A percentile compares a stretch with the other conserved stretches of the same genome.
Conservation (phyloP, 257 asterid species). For the Penstemon davidsonii region DNA sequence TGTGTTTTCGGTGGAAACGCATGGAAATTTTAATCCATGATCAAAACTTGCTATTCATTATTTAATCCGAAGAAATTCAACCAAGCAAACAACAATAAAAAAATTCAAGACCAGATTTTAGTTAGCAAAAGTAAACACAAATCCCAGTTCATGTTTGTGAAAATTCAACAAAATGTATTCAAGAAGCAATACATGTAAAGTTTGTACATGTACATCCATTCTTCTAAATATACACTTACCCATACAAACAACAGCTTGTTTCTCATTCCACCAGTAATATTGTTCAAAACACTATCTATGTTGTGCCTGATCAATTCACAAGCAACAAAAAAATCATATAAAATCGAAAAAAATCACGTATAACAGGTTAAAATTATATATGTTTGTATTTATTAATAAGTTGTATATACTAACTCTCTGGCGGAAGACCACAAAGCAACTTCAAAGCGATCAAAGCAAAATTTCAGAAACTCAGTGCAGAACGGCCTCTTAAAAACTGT, state of each 20-base stretch:
- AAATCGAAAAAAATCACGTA: too few species aligned
- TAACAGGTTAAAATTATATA: background rate
- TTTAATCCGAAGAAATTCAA: background rate
- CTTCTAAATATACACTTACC: slow-evolving; percentile 34
- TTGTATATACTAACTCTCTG: slow-evolving; percentile 34
- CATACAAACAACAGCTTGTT: slow-evolving; percentile 51
- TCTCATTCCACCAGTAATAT: slow-evolving; percentile 37
- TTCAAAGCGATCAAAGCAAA: slow-evolving; percentile 59
- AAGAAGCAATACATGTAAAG: too few species aligned
- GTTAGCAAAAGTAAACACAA: too few species aligned
- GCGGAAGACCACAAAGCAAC: slow-evolving; percentile 75
- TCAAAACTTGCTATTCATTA: background rate
- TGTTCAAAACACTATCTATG: slow-evolving; percentile 36
- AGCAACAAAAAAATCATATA: background rate
- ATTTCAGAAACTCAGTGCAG: slow-evolving; percentile 53
- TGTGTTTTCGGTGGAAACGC: too few species aligned
- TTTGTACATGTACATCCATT: too few species aligned
- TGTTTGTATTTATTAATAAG: background rate
- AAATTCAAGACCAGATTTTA: too few species aligned
- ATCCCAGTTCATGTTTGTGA: too few species aligned
- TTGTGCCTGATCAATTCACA: slow-evolving; percentile 36
- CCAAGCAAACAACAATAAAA: too few species aligned
- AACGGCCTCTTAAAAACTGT: slow-evolving; percentile 62
- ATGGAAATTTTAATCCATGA: too few species aligned
- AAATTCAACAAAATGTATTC: too few species aligned